Evolutionary conservation across 2,329 filamentous ascomycete genomes (phyloP), one percentile per base, ranked within the genome.

Genomic region (Pseudogymnoascus sp.): DNA sequence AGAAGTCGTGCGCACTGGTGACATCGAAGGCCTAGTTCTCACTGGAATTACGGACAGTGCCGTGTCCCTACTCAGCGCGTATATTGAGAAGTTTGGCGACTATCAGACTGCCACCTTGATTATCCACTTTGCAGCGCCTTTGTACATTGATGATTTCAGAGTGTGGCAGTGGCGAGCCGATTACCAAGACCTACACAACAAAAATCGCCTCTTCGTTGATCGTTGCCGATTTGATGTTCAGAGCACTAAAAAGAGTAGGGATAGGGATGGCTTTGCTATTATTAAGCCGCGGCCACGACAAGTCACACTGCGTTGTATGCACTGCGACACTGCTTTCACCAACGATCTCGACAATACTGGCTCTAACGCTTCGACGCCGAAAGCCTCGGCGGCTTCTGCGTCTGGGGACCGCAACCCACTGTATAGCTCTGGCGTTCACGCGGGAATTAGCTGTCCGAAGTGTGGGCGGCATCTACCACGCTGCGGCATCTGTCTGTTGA

Each of bases 171-270:
- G 90, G 89, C 87, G 89, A 63, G 84, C 81, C 68, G 81, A 82
- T 37, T 92, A 93, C 73, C 84, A 87, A 64, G 85, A 87, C 61
- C 86, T 90, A 69, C 82, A 90, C 39, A 85, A 89, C 77, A 87
- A 81, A 68, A 90, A 90, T 81, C 89, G 83, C 74, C 84, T 81
- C 63, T 93, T 90, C 77, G 85, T 89, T 67, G 83, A 90, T 68
- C 85, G 90, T 57, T 89, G 89, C 63, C 88, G 88, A 70, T 93
- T 92, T 75, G 88, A 90, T 69, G 88, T 90, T 66, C 87, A 90
- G 73, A 89, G 90, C 71, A 90, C 88, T 23, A 85, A 86, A 67
- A 83, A 83, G 68, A 88, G 87, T 60, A 75, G 77, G 68, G 85
- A 87, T 64, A 83, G 84, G 62, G 82, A 86, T 62, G 88, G 88